A percentile compares a stretch with the other conserved stretches of the same genome.
phyloP scores from a whole-genome alignment of 2,329 filamentous ascomycete species.

The Microdochium trichocladiopsis region DNA sequence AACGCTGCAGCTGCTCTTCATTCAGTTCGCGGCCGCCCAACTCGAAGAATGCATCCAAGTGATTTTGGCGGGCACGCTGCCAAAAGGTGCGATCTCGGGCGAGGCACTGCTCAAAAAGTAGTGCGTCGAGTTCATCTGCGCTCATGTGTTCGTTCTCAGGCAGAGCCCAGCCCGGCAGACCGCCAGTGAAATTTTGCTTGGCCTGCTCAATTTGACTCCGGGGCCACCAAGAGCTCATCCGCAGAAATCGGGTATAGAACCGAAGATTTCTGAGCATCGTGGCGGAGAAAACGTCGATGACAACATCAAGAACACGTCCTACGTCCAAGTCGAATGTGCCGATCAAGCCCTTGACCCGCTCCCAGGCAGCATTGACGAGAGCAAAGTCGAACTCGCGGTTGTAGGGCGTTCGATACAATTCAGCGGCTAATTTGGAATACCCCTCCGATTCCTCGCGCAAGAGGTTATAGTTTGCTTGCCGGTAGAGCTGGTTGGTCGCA shows the following conservation, averaged over 20 bases:
- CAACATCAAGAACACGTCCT: slow-evolving; percentile 88
- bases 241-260: slow-evolving; percentile 90
- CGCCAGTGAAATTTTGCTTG: slow-evolving; percentile 43
- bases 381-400: slow-evolving; percentile 70
- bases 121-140: slow-evolving; percentile 60
- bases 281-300: slow-evolving; percentile 89
- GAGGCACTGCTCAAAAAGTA: slow-evolving; percentile 48
- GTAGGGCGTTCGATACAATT: slow-evolving; percentile 73
- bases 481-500: slow-evolving; percentile 87
- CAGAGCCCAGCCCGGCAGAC: slow-evolving; percentile 80
- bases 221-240: slow-evolving; percentile 96
- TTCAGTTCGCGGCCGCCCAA: slow-evolving; percentile 67
- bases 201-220: slow-evolving; percentile 43
- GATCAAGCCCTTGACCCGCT: slow-evolving; percentile 88
- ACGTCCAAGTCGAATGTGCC: slow-evolving; percentile 97
- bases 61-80: slow-evolving; percentile 66
- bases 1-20: slow-evolving; percentile 44
- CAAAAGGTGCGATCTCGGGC: slow-evolving; percentile 73
- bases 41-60: slow-evolving; percentile 83
- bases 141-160: slow-evolving; percentile 48
- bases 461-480: slow-evolving; percentile 94
- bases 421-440: slow-evolving; percentile 91
- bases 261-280: slow-evolving; percentile 86
- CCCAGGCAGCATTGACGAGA: slow-evolving; percentile 77
- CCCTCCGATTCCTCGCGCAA: slow-evolving; percentile 93